Evolutionary conservation across 2,329 filamentous ascomycete genomes (phyloP), one percentile per base, ranked within the genome.

Genomic region (Aschersonia sp.): DNA sequence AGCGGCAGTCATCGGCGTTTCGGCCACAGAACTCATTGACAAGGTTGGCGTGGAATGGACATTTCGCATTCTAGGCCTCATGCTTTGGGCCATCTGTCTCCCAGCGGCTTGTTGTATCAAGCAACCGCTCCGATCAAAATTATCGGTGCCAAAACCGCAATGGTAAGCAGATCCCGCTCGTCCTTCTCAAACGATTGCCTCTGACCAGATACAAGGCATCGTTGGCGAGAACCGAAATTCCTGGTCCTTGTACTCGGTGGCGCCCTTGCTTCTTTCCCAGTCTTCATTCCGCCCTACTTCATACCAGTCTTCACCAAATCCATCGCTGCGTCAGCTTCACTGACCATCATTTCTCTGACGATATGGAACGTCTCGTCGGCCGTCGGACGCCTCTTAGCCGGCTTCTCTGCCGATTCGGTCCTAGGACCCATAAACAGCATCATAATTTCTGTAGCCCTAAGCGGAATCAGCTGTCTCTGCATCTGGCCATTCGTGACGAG

Each of bases 281-380:
- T 60, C 5, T 59, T 59, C 42, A 53, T 60, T 5, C 57, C 57
- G 5, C 54, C 58, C 1, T 60, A 60, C 52, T 60, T 60, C 30
- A 59, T 60, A 4, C 57, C 57, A 20, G 49, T 59, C 9, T 59
- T 59, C 41, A 53, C 56, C 7, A 30, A 54, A 4, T 55, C 58
- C 3, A 53, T 59, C 40, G 53, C 54, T 31, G 49, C 51, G 12
- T 54, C 56, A 0, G 50, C 48, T 6, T 52, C 54, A 4, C 48
- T 55, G 7, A 53, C 53, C 3, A 20, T 20, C 20, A 20, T 20
- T 20, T 20, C 20, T 20, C 46, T 60, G 20, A 55, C 57, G 1
- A 52, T 55, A 0, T 60, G 58, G 58, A 60, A 60, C 45, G 30
- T 60, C 2, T 54, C 58, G 1, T 60, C 58, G 1, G 56, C 58